phyloP scores from a whole-genome alignment of 2,329 filamentous ascomycete species.

The Atkinsonella hypoxylon region DNA sequence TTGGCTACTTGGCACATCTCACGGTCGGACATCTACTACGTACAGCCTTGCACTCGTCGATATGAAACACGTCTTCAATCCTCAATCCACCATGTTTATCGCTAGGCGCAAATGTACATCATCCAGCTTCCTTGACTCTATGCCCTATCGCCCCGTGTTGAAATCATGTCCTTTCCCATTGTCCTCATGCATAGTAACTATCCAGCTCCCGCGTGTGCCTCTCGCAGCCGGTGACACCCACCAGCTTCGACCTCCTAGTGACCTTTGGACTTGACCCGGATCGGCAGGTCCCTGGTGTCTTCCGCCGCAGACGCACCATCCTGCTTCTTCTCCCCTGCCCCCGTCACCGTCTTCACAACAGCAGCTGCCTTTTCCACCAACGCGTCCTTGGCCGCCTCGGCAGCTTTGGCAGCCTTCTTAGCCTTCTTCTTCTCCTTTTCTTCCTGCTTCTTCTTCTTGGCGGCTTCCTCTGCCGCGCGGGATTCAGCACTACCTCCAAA shows the following conservation, averaged over 20 bases:
- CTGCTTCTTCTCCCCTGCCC: slow-evolving; percentile 7
- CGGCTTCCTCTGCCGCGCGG: slow-evolving; percentile 35
- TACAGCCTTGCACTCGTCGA: too few species aligned
- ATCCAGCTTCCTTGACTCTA: background rate
- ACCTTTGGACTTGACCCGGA: slow-evolving; percentile 10
- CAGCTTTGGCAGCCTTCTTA: slow-evolving; percentile 25
- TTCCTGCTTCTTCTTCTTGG: slow-evolving; percentile 38
- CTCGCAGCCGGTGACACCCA: background rate
- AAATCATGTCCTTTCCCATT: background rate
- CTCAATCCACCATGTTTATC: background rate
- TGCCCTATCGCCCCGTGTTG: background rate
- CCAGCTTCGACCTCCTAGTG: background rate
- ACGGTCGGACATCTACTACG: too few species aligned
- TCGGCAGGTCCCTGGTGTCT: slow-evolving; percentile 13
- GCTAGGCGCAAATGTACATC: background rate
- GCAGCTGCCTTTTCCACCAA: slow-evolving; percentile 5
- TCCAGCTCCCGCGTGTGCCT: background rate
- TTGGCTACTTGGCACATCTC: too few species aligned
- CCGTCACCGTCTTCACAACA: background rate
- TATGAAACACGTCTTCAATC: too few species aligned
- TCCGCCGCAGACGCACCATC: slow-evolving; percentile 11
- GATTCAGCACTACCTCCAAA: slow-evolving; percentile 50
- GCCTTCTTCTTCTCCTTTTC: slow-evolving; percentile 30
- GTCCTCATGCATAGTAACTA: background rate
- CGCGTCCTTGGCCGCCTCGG: slow-evolving; percentile 15